Conservation (phyloP, 164 flowering plant species). For the Paratinospora sagittata region DNA sequence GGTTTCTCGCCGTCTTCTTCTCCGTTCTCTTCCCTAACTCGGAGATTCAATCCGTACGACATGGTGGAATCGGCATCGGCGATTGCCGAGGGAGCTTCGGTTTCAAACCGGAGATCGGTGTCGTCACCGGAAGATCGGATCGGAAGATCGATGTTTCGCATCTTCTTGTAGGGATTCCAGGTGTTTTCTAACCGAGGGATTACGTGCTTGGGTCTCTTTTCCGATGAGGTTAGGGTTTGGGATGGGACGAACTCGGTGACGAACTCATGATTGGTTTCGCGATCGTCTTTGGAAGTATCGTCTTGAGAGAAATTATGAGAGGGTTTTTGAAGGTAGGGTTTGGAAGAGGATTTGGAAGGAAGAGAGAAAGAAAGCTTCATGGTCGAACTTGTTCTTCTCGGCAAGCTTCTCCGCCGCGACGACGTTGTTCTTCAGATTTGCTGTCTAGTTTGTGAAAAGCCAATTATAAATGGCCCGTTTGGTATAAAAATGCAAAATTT, state of each 20-base stretch:
- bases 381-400: too few relatives aligned
- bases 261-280: conserved; percentile 19
- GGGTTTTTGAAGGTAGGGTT: conserved; percentile 17
- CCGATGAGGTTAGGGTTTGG: conserved; percentile 31
- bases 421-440: too few relatives aligned
- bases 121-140: conserved; percentile 15
- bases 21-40: conserved; percentile 12
- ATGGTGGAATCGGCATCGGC: conserved; percentile 19
- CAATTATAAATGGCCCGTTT: too few relatives aligned
- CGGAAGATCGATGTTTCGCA: conserved; percentile 50
- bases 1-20: neutral
- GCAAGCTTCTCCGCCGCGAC: too few relatives aligned
- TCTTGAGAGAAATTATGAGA: conserved; percentile 7
- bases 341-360: conserved; percentile 24
- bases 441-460: too few relatives aligned
- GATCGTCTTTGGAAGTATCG: neutral
- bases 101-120: conserved; percentile 37
- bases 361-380: conserved; percentile 49
- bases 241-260: conserved; percentile 56
- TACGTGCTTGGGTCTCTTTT: conserved; percentile 12
- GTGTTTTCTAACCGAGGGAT: conserved; percentile 58
- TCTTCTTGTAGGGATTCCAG: conserved; percentile 51
- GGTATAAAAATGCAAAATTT: too few relatives aligned
- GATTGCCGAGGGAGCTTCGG: conserved; percentile 23
- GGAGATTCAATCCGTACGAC: conserved; percentile 42